A percentile compares a stretch with the other conserved stretches of the same genome.
Evolutionary conservation across 2,329 filamentous ascomycete genomes (phyloP).

Genomic region (Aspergillus sp.): DNA sequence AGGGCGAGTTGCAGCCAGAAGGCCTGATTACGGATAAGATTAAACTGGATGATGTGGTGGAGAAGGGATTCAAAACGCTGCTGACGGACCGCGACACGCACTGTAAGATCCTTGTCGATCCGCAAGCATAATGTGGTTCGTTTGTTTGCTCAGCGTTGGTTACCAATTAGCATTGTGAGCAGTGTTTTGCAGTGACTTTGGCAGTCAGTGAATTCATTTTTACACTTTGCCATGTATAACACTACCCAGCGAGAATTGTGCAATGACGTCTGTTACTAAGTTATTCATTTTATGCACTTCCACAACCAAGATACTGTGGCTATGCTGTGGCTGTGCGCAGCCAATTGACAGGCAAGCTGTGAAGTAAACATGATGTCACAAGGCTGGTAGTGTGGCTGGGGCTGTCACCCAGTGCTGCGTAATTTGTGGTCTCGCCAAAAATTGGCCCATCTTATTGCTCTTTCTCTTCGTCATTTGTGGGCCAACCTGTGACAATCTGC

Average conservation of each 20-base stretch:
- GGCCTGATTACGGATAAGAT: slow-evolving; percentile 64
- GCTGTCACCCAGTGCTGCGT: neutral
- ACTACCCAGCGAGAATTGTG: neutral
- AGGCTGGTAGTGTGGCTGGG: neutral
- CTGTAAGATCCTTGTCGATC: slow-evolving; percentile 56
- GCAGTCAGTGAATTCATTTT: neutral
- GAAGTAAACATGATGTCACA: neutral
- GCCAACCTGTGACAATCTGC: slow-evolving; percentile 11
- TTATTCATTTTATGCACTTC: neutral
- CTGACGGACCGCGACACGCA: slow-evolving; percentile 61
- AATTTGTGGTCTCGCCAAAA: neutral
- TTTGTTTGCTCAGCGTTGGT: neutral
- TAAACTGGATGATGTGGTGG: slow-evolving; percentile 55
- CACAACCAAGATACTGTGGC: neutral
- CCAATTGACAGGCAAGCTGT: neutral
- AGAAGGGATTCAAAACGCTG: slow-evolving; percentile 57
- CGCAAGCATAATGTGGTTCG: slow-evolving; percentile 9
- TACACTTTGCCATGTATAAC: neutral
- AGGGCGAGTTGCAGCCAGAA: slow-evolving; percentile 52
- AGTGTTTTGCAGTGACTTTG: no score
- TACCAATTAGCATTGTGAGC: no score
- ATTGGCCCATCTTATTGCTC: neutral
- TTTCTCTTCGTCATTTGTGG: slow-evolving; percentile 18
- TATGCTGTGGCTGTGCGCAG: neutral
- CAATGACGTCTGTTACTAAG: neutral